Conservation (phyloP, 768 basidiomycete genomes). For the Leccinum ochraceum region DNA sequence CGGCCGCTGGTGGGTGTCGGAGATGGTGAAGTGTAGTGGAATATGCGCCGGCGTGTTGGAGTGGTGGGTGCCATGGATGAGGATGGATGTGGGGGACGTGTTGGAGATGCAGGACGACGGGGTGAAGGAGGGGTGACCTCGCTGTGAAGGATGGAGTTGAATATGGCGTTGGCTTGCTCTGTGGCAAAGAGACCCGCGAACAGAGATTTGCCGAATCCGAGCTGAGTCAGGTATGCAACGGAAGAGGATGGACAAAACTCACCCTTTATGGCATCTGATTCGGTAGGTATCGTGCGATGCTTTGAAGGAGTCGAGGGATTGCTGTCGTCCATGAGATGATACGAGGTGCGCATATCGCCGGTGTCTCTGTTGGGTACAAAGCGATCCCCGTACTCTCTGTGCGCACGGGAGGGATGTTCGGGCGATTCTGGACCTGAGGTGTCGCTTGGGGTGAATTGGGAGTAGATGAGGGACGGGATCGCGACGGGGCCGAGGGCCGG, state of each 20-base stretch:
- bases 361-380: constrained; percentile 65
- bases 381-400: constrained; percentile 52
- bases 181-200: background rate
- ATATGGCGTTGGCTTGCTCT: constrained; percentile 87
- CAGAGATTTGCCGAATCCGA: constrained; percentile 21
- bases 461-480: constrained; percentile 58
- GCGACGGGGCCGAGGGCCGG: constrained; percentile 39
- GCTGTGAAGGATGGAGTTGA: constrained; percentile 72
- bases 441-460: constrained; percentile 53
- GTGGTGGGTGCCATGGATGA: constrained; percentile 45
- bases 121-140: constrained; percentile 77
- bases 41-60: constrained; percentile 58
- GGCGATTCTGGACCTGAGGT: constrained; percentile 46
- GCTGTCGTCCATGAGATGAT: constrained; percentile 56
- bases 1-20: constrained; percentile 45
- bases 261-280: constrained; percentile 80
- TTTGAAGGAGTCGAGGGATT: constrained; percentile 62
- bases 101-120: constrained; percentile 60
- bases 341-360: constrained; percentile 61
- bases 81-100: constrained; percentile 41
- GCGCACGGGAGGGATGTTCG: constrained; percentile 32
- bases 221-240: background rate
- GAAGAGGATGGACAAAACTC: constrained; percentile 10
- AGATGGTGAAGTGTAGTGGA: constrained; percentile 66
- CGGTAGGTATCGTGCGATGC: constrained; percentile 62